Evolutionary conservation across 2,329 filamentous ascomycete genomes (phyloP).

Genomic region (Coniochaeta prunicola): DNA sequence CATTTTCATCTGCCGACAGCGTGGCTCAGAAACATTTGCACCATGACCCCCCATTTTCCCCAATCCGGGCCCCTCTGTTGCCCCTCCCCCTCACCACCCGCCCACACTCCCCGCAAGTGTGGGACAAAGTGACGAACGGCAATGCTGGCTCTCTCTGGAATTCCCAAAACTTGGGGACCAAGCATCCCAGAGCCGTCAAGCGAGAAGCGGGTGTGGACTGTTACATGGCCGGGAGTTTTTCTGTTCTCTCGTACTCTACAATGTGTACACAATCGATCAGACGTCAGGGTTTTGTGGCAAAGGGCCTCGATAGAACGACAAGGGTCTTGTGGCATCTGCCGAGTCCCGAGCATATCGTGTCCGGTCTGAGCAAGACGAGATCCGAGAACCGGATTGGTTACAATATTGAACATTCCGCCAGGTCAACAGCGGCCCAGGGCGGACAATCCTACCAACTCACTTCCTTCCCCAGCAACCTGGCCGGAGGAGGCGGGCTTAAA

Average conservation of each 20-base stretch:
- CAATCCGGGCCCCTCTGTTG: background rate
- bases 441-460: too few relatives aligned
- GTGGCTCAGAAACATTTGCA: background rate
- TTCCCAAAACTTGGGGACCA: background rate
- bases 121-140: background rate
- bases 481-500: background rate
- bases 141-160: background rate
- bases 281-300: background rate
- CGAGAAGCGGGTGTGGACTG: background rate
- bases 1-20: constrained; percentile 1
- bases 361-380: background rate
- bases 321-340: background rate
- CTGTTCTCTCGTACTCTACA: background rate
- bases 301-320: background rate
- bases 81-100: background rate
- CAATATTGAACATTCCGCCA: background rate
- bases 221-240: background rate
- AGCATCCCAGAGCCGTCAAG: background rate
- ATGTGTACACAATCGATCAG: background rate
- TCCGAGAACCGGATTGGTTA: background rate
- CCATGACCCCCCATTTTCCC: background rate
- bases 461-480: background rate
- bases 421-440: background rate
- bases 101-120: background rate
- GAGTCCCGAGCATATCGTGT: background rate